Evolutionary conservation across 2,329 filamentous ascomycete genomes (phyloP).

Genomic region (Microascus cirrosus): DNA sequence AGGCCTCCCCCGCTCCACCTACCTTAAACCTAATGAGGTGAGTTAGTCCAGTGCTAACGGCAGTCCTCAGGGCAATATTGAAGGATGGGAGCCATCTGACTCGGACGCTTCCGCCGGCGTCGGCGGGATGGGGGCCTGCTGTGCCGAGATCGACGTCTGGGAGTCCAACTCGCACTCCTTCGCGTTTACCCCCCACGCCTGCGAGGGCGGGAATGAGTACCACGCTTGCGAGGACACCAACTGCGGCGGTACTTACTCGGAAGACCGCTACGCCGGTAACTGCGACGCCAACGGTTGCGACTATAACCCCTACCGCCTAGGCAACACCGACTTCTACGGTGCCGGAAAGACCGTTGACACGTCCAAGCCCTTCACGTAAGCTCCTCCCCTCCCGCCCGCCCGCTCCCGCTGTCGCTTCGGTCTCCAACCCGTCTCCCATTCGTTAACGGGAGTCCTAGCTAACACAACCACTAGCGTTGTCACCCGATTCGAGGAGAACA

Average conservation of each 20-base stretch:
- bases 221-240: slow-evolving; percentile 15
- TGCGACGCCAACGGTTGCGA: slow-evolving; percentile 58
- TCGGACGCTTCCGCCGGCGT: slow-evolving; percentile 40
- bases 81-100: slow-evolving; percentile 32
- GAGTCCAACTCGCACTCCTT: slow-evolving; percentile 44
- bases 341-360: slow-evolving; percentile 46
- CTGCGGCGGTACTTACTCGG: slow-evolving; percentile 39
- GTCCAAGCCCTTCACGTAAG: slow-evolving; percentile 35
- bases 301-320: slow-evolving; percentile 54
- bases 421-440: too few species aligned
- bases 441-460: background rate
- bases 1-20: background rate
- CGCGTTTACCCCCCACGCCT: slow-evolving; percentile 46
- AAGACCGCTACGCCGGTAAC: slow-evolving; percentile 40
- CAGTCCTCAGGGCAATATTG: slow-evolving; percentile 26
- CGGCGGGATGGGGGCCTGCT: slow-evolving; percentile 39
- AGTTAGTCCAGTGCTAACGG: too few species aligned
- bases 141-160: slow-evolving; percentile 49
- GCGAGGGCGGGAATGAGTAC: slow-evolving; percentile 28
- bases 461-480: slow-evolving; percentile 39
- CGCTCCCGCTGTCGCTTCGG: too few species aligned
- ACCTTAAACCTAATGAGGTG: too few species aligned
- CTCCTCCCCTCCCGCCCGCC: background rate
- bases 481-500: slow-evolving; percentile 40
- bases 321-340: slow-evolving; percentile 49